A percentile compares a stretch with the other conserved stretches of the same genome.
phyloP scores from a whole-genome alignment of 2,329 filamentous ascomycete species.

The Talaromyces rugulosus region DNA sequence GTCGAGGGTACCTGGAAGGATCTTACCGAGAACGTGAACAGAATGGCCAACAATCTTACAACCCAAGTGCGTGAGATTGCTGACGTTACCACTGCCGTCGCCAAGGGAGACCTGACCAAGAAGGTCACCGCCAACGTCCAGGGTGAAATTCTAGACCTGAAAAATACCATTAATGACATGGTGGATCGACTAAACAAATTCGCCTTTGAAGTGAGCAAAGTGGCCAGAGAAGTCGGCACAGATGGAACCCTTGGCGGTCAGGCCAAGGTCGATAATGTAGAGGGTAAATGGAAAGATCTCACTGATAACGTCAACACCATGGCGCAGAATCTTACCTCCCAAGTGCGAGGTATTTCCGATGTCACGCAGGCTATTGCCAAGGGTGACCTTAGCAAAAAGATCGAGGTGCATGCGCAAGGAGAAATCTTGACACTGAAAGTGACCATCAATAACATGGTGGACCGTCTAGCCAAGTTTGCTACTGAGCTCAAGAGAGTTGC shows the following conservation, averaged over 20 bases:
- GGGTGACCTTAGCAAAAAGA: constrained; percentile 90
- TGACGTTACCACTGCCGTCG: constrained; percentile 88
- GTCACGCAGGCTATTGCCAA: constrained; percentile 90
- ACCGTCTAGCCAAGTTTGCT: constrained; percentile 85
- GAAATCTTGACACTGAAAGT: constrained; percentile 88
- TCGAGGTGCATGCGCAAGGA: constrained; percentile 86
- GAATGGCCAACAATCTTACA: constrained; percentile 94
- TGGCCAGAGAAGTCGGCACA: constrained; percentile 58
- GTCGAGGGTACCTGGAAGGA: constrained; percentile 95
- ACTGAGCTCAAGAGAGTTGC: constrained; percentile 90
- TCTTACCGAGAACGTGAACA: constrained; percentile 86
- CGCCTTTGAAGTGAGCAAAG: constrained; percentile 59
- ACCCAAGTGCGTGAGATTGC: constrained; percentile 95
- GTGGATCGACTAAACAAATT: constrained; percentile 58
- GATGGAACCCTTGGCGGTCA: constrained; percentile 58
- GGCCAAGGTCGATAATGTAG: constrained; percentile 57
- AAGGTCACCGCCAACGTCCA: constrained; percentile 89
- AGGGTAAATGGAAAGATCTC: constrained; percentile 60
- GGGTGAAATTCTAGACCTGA: constrained; percentile 86
- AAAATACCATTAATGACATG: constrained; percentile 73
- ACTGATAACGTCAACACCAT: constrained; percentile 63
- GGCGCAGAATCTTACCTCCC: constrained; percentile 55
- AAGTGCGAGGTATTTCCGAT: constrained; percentile 82
- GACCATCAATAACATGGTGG: constrained; percentile 97
- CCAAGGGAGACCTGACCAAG: constrained; percentile 83